Conservation (phyloP, 331 rosid genomes). For the Quercus tomentella region DNA sequence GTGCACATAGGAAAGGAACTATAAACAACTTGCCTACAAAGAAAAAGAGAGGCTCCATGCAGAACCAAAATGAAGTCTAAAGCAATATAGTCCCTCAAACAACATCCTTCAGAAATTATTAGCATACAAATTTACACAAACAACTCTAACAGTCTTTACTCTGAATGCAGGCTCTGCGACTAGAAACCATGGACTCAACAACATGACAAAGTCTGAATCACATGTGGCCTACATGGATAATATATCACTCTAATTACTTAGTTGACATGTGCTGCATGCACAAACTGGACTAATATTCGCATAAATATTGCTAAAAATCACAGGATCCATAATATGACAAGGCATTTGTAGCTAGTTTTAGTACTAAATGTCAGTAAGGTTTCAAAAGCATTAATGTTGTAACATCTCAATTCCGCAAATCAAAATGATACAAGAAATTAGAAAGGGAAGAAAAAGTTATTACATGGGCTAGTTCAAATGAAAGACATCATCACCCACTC, state of each 20-base stretch:
- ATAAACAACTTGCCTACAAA: neutral
- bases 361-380: neutral
- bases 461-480: neutral
- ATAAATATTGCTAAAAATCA: neutral
- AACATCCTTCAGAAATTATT: neutral
- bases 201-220: neutral
- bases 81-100: neutral
- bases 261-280: neutral
- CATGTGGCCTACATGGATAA: neutral
- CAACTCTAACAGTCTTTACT: neutral
- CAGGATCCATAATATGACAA: neutral
- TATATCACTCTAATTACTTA: neutral
- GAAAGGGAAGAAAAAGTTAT: neutral
- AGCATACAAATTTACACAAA: neutral
- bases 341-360: neutral
- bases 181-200: neutral
- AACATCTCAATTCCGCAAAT: neutral
- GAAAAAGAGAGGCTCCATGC: neutral
- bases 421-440: neutral
- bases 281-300: neutral
- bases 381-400: neutral
- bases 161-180: neutral
- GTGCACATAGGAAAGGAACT: neutral
- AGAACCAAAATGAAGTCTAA: neutral
- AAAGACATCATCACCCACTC: neutral